Conservation (phyloP, 805 yeast species). For the Saturnispora dispora region DNA sequence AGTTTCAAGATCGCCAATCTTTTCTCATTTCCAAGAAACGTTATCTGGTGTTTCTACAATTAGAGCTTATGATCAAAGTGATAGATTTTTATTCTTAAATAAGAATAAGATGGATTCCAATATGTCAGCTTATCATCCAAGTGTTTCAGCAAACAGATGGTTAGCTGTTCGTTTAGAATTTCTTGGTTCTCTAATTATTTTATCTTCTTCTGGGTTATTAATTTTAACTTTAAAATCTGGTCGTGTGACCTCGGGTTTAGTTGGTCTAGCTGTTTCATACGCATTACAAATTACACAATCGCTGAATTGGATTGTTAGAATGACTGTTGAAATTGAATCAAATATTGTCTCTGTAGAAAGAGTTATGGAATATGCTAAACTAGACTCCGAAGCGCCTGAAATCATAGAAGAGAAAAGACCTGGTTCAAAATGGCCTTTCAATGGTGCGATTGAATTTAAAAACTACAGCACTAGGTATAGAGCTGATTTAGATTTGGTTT, state of each 20-base stretch:
- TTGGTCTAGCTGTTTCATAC: conserved; percentile 89
- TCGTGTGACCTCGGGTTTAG: conserved; percentile 74
- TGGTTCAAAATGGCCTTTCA: conserved; percentile 58
- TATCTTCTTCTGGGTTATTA: conserved; percentile 77
- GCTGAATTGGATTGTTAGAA: conserved; percentile 94
- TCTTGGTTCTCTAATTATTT: conserved; percentile 80
- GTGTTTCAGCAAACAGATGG: conserved; percentile 94
- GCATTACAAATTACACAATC: conserved; percentile 90
- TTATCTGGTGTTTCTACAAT: conserved; percentile 67
- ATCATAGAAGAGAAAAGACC: conserved; percentile 48
- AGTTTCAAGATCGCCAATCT: conserved; percentile 69
- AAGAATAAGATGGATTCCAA: conserved; percentile 71
- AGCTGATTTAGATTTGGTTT: conserved; percentile 67
- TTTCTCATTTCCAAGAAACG: conserved; percentile 79
- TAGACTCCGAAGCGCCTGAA: conserved; percentile 69
- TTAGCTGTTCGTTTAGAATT: conserved; percentile 89
- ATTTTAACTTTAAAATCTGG: conserved; percentile 64
- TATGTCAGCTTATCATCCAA: conserved; percentile 87
- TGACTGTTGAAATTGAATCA: conserved; percentile 98
- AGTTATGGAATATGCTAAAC: conserved; percentile 43
- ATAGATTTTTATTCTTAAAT: conserved; percentile 56
- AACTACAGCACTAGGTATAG: conserved; percentile 81
- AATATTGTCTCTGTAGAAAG: conserved; percentile 82
- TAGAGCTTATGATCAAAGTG: conserved; percentile 61
- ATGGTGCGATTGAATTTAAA: conserved; percentile 58